Conservation (phyloP, 176 grass and related monocot genomes). For the Bromus sterilis region DNA sequence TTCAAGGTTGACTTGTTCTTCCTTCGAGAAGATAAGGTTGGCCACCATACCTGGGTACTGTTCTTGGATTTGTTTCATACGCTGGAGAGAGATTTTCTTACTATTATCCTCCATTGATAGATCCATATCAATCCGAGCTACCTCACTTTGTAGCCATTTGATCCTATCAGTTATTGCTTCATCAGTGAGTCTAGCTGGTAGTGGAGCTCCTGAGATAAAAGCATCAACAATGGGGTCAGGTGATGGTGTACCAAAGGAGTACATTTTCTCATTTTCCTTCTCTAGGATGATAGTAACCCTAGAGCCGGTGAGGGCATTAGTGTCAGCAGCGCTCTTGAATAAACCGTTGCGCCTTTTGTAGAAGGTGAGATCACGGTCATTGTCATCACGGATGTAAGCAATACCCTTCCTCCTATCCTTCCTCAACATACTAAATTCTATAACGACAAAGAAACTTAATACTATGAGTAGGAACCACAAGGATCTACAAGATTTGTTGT, state of each 20-base stretch:
- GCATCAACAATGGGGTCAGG: neutral
- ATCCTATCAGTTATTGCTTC: neutral
- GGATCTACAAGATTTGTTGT: neutral
- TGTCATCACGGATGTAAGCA: neutral
- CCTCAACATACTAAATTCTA: neutral
- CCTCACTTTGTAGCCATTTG: neutral
- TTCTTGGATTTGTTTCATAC: neutral
- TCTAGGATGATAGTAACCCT: neutral
- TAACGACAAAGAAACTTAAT: neutral
- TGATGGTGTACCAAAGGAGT: neutral
- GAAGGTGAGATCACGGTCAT: neutral
- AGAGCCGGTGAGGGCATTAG: neutral
- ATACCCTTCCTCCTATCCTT: neutral
- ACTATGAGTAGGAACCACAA: neutral
- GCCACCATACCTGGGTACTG: neutral
- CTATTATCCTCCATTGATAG: neutral
- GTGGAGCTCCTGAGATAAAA: neutral
- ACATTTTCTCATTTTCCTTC: neutral
- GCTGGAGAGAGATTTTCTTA: neutral
- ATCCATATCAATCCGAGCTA: neutral
- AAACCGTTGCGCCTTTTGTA: neutral
- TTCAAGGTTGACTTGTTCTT: neutral
- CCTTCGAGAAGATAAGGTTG: neutral
- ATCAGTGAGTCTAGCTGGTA: neutral
- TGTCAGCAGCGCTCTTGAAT: neutral